These are phyloP conservation scores for Sarocladium kiliense DNA, from an alignment of 2,329 filamentous ascomycete genomes.

Conservation along the genomic window DNA sequence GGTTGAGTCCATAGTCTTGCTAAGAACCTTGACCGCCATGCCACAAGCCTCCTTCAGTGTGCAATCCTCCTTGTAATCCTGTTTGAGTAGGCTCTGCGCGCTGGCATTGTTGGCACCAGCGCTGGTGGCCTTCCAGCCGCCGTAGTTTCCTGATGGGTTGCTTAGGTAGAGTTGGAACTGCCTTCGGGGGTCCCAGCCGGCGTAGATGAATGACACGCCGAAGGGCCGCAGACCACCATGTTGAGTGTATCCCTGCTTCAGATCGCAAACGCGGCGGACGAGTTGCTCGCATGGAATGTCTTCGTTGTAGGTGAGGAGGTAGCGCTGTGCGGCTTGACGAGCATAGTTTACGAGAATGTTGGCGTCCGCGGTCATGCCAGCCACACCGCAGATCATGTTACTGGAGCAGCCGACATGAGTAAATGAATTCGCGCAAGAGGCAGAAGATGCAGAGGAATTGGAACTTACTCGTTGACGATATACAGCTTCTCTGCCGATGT, in stretches of 20 bases:
- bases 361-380: constrained; percentile 98
- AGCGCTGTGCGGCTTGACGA: constrained; percentile 91
- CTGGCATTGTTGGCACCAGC: constrained; percentile 98
- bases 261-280: constrained; percentile 89
- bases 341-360: constrained; percentile 99
- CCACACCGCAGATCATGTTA: constrained; percentile 99
- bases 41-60: constrained; percentile 93
- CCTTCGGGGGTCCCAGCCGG: constrained; percentile 90
- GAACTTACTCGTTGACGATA: constrained; percentile 87
- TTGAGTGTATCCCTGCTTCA: constrained; percentile 99
- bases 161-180: constrained; percentile 99
- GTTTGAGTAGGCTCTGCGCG: constrained; percentile 93
- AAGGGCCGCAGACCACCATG: constrained; percentile 97
- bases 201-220: constrained; percentile 99
- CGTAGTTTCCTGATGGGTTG: constrained; percentile 98
- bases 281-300: constrained; percentile 99
- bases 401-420: constrained; percentile 41
- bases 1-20: constrained; percentile 99
- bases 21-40: constrained; percentile 96
- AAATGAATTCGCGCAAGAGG: neutral
- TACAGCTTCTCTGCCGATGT: constrained; percentile 99
- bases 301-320: constrained; percentile 99
- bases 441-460: constrained; percentile 3
- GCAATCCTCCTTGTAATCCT: constrained; percentile 99
- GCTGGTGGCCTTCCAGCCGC: constrained; percentile 98